Conservation (phyloP, 768 basidiomycete species). For the Boletus barrowsii region DNA sequence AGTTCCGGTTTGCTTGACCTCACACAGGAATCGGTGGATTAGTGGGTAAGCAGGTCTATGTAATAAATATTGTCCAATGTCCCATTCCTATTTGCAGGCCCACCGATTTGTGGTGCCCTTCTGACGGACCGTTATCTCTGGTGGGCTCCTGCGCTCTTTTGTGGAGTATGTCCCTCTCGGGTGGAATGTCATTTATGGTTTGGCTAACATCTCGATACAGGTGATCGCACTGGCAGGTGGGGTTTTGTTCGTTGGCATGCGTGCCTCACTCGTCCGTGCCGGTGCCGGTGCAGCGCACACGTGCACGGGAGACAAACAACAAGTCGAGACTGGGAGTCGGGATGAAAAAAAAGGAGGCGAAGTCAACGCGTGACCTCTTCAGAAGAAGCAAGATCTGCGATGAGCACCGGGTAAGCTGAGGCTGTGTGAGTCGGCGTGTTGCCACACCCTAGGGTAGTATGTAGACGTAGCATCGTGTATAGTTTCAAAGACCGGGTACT, state of each 20-base stretch:
- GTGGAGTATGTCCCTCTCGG: slow-evolving; percentile 32
- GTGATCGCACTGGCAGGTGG: slow-evolving; percentile 5
- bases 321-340: too few relatives aligned
- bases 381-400: too few relatives aligned
- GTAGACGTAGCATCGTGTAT: too few relatives aligned
- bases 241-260: slow-evolving; percentile 11
- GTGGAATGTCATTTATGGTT: not conserved
- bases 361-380: too few relatives aligned
- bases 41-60: slow-evolving; percentile 10
- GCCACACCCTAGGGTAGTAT: too few relatives aligned
- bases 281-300: too few relatives aligned
- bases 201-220: slow-evolving; percentile 1
- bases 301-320: too few relatives aligned
- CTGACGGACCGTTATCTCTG: slow-evolving; percentile 48
- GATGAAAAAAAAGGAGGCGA: too few relatives aligned
- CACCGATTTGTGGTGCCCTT: slow-evolving; percentile 57
- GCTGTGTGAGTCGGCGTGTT: too few relatives aligned
- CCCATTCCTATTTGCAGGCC: slow-evolving; percentile 34
- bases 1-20: not conserved
- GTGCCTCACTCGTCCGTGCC: slow-evolving; percentile 1
- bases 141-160: slow-evolving; percentile 56
- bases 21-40: slow-evolving; percentile 24
- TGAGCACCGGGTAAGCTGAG: too few relatives aligned
- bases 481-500: too few relatives aligned
- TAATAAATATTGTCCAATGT: not conserved